These are phyloP conservation scores for Pseudocercospora vitis DNA, from an alignment of 2,329 filamentous ascomycete species.

Conservation along the genomic window DNA sequence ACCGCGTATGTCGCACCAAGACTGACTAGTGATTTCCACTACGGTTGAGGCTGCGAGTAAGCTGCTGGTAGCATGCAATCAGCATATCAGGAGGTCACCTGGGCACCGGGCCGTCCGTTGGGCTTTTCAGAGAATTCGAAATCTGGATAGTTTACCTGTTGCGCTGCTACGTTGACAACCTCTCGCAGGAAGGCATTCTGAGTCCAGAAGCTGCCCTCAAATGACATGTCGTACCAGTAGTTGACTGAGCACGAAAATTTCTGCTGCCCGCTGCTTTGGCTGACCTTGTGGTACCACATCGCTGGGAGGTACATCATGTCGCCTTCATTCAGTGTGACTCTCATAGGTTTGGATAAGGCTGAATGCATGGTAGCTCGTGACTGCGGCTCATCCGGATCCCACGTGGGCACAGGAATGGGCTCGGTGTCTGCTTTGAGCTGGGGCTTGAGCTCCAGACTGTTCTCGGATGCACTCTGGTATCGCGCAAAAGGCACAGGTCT, in stretches of 20 bases:
- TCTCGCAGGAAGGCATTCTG: conserved; percentile 53
- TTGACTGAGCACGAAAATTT: conserved; percentile 77
- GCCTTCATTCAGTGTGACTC: conserved; percentile 68
- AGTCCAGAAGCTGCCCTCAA: conserved; percentile 67
- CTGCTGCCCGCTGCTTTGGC: conserved; percentile 66
- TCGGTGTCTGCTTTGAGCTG: conserved; percentile 41
- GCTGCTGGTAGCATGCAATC: too few relatives aligned
- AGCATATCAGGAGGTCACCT: neutral
- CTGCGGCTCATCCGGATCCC: conserved; percentile 67
- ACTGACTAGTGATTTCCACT: too few relatives aligned
- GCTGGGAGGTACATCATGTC: conserved; percentile 82
- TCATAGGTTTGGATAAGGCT: conserved; percentile 58
- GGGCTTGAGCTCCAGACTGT: conserved; percentile 35
- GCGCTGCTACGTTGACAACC: conserved; percentile 20
- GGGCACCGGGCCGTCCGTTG: neutral
- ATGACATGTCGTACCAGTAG: conserved; percentile 81
- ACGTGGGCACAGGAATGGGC: conserved; percentile 66
- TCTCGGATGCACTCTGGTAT: conserved; percentile 50
- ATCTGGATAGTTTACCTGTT: conserved; percentile 28
- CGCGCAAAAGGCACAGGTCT: conserved; percentile 56
- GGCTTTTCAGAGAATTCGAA: conserved; percentile 9
- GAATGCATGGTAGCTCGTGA: conserved; percentile 59
- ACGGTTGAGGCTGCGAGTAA: too few relatives aligned
- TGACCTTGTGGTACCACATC: conserved; percentile 84
- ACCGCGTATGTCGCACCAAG: too few relatives aligned